Evolutionary conservation across 75 land plant genomes (phyloP), one percentile per base, ranked within the genome.

Genomic region (Cupressus sempervirens): DNA sequence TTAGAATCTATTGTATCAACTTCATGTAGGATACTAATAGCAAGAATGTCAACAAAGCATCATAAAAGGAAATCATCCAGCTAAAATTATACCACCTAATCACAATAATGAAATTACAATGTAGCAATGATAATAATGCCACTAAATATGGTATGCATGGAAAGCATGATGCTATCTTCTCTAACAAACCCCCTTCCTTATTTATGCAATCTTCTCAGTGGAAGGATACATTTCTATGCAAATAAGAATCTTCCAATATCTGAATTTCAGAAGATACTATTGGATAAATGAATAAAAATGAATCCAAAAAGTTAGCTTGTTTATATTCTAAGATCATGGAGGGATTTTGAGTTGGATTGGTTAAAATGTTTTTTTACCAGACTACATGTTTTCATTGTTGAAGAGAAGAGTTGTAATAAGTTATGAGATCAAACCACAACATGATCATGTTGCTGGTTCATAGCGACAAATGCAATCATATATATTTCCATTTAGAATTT

Each of bases 401-500:
- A 70, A 32, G 74, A 70, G 30, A 70, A 32, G 26, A 11, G 74
- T 70, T 10, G 35, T 9, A 9, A 12, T 70, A 9, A 11, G 32
- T 70, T 70, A 11, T 70, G 74, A 70, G 32, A 30, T 30, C 35
- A 12, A 79, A 79, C 45, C 46, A 79, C 81, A 26, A 79, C n/a
- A n/a, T 8, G 50, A 16, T 88, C 83, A 88, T 26, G 23, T 58
- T 65, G 92, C 84, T 74, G 94, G 92, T 86, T 97, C 99, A 81
- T 90, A 97, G 75, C 98, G 87, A 90, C 99, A 97, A 2, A 95
- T 91, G 83, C 99, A 97, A 84, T 97, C 98, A 76, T 97, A 97
- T 40, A 97, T 95, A 80, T 93, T 92, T 83, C 99, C 99, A 48
- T 93, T 91, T 26, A 97, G 86, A 75, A 97, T 84, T 82, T 93